Base-by-base conservation (phyloP, 2,329 filamentous ascomycete species). In the Pseudocercospora eumusae region DNA sequence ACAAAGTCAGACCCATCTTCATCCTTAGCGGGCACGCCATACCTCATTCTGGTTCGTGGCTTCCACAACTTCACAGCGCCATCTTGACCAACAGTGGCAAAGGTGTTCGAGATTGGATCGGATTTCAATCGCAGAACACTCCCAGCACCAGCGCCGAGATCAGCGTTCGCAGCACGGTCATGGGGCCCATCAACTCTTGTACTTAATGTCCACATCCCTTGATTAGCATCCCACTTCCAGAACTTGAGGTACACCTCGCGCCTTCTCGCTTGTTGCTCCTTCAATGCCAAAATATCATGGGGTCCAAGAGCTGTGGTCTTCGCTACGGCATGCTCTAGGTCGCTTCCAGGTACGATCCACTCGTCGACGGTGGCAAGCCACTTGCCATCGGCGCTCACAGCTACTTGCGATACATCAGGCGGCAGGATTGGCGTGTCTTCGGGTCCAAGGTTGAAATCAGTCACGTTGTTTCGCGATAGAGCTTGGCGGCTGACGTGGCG, bases 301-400 rank as follows among this genome's bases (percentile, higher is more conserved):
- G 57, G 40, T 15, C 61, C 66, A 9, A 66, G 56, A 5, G 53
- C 60, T 28, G 59, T 44, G 5, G 61, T 65, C 28, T 62, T 62
- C 11, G 75, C 70, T 56, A 81, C 76, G 27, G 90, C 75, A 60
- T 83, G 83, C 42, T 85, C 82, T 13, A 90, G 77, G 71, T 97
- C 92, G 63, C 84, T 80, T 11, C 80, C 78, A 9, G 90, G 86
- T 1, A 92, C 92, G 56, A 84, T 83, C 95, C 95, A 99, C 71
- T 93, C 90, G 73, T 99, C 95, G 1, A 96, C 85, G 1, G 92
- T 97, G 4, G 90, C 93, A 61, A 99, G 83, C 93, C 93, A 98
- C 67, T 86, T 83, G 18, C 93, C 93, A 72, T 98, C 89, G 55
- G 84, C 80, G 47, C 90, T 93, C 68, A 95, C 86, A 47, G 88